phyloP scores from a whole-genome alignment of 2,329 filamentous ascomycete species.

The Phialophora macrospora region DNA sequence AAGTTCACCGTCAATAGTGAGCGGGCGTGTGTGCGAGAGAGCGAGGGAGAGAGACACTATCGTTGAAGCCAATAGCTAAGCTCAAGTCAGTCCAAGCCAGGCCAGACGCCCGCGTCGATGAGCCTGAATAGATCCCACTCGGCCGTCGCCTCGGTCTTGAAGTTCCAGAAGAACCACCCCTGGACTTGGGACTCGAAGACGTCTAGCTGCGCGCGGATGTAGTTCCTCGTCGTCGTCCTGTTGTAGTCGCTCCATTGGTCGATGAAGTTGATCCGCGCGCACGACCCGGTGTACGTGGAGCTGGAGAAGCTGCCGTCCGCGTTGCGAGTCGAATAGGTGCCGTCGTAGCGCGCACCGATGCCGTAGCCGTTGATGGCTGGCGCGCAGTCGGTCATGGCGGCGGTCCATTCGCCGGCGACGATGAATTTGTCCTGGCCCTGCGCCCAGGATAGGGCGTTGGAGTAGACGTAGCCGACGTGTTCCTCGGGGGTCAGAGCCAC shows the following conservation, averaged over 20 bases:
- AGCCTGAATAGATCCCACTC: conserved; percentile 56
- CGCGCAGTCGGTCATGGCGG: conserved; percentile 66
- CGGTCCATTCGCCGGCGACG: conserved; percentile 72
- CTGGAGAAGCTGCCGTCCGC: conserved; percentile 42
- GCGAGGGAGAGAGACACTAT: not conserved
- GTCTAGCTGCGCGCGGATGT: conserved; percentile 54
- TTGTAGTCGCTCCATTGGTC: conserved; percentile 52
- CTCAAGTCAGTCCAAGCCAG: conserved; percentile 14
- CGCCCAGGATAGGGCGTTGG: conserved; percentile 55
- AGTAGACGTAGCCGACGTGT: conserved; percentile 64
- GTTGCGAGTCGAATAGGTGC: conserved; percentile 48
- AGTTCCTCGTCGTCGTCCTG: conserved; percentile 48
- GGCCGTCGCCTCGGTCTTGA: conserved; percentile 56
- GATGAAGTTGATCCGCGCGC: conserved; percentile 56
- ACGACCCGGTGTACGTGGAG: conserved; percentile 59
- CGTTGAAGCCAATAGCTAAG: not conserved
- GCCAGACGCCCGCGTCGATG: conserved; percentile 50
- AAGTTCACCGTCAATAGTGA: not conserved
- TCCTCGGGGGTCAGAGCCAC: conserved; percentile 57
- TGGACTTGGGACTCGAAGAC: conserved; percentile 48
- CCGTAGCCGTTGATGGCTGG: conserved; percentile 61
- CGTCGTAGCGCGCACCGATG: conserved; percentile 62
- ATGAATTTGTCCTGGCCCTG: conserved; percentile 65
- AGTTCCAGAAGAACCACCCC: conserved; percentile 58
- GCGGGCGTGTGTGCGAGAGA: too few relatives aligned